Evolutionary conservation across 345 rosid genomes (phyloP), one percentile per base, ranked within the genome.

Genomic region (Salix suchowensis): DNA sequence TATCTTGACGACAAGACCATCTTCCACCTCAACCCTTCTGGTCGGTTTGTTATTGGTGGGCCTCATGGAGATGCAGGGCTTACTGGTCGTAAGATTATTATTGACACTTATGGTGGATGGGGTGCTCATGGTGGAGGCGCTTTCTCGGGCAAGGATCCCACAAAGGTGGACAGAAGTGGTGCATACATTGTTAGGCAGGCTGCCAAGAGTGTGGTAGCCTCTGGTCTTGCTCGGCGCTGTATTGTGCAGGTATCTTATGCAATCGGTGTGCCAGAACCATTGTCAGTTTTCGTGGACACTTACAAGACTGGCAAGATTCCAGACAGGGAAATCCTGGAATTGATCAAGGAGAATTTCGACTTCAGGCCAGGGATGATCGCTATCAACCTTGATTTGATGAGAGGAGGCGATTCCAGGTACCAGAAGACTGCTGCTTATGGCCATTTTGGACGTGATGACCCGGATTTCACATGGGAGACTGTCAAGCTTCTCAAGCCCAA

Each of bases 11-110:
- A 89, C 55, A 88, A 89, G 30, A 89, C 96, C 77, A 91, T 91
- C 82, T 91, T 91, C 85, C 96, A 91, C 74, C 72, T 91, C 68
- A 91, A 91, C 84, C 96, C 96, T 46, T 91, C 96, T 9, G 96
- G 96, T 68, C 86, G 96, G 67, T 91, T 91, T 71, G 96, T 91
- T 66, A 91, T 91, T 11, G 96, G 96, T 61, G 96, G 96, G 12
- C 96, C 96, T 36, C 96, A 89, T 30, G 96, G 96, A 73, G 96
- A 89, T 79, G 96, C 96, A 52, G 96, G 96, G 67, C 93, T 91
- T 65, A 91, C 96, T 0, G 96, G 96, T 65, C 82, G 96, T 78
- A 91, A 91, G 85, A 91, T 91, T 65, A 91, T 91, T 74, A 88
- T 91, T 2, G 96, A 91, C 79, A 91, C 90, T 28, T 85, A 85